phyloP scores from a whole-genome alignment of 73 alveolate genomes.

The Blepharisma japonicum region DNA sequence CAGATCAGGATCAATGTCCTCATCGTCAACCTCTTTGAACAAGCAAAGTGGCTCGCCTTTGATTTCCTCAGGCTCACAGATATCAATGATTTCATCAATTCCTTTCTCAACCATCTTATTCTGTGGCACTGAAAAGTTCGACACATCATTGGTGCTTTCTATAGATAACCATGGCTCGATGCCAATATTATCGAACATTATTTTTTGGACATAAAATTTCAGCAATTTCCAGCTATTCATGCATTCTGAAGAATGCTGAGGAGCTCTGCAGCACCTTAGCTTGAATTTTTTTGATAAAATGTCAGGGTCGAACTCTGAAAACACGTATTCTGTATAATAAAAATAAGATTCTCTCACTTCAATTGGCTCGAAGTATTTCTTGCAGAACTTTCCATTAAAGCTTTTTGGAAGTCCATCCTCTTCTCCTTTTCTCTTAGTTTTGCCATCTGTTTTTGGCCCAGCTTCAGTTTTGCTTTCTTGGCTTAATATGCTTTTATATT shows the following conservation, averaged over 20 bases:
- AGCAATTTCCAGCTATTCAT: neutral
- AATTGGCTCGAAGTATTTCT: neutral
- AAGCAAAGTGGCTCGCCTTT: too few species aligned
- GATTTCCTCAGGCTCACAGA: too few species aligned
- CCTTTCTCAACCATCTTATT: too few species aligned
- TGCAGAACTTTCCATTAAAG: slow-evolving; percentile 6
- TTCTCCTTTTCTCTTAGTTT: too few species aligned
- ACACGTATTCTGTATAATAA: neutral
- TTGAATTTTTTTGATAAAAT: neutral
- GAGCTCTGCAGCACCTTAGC: neutral
- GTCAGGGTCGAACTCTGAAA: neutral
- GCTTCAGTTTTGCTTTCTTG: too few species aligned
- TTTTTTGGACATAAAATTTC: neutral
- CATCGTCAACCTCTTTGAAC: too few species aligned
- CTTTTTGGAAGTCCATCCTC: neutral
- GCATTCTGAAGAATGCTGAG: neutral
- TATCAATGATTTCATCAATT: too few species aligned
- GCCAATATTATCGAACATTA: slow-evolving; percentile 15
- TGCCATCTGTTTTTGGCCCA: too few species aligned
- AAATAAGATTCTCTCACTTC: slow-evolving; percentile 11
- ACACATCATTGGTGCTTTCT: neutral
- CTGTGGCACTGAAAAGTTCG: too few species aligned
- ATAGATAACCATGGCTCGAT: neutral
- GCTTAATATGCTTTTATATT: too few species aligned
- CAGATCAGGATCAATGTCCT: too few species aligned